Evolutionary conservation across 2,329 filamentous ascomycete genomes (phyloP), one percentile per base, ranked within the genome.

Genomic region (Colletotrichum theobromicola): DNA sequence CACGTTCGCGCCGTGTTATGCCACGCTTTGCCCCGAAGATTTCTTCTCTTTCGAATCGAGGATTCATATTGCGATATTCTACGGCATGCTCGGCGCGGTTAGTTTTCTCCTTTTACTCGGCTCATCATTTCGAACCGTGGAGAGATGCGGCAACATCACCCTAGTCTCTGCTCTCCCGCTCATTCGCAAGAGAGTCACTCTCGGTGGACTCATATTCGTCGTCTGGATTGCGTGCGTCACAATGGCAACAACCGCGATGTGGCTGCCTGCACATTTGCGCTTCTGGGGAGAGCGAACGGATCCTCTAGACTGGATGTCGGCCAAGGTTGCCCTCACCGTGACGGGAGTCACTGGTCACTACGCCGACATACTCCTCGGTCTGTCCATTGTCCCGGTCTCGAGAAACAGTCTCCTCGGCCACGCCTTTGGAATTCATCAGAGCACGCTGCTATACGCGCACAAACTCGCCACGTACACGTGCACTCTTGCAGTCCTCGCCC

Each of bases 271-370:
- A 13, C 58, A 71, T 13, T 15, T 53, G 3, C 57, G 6, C 7
- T 76, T 71, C 15, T 76, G 76, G 76, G 63, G 32, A 6, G 28
- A 61, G 16, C 57, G 70, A 28, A 64, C 70, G 7, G 63, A 72
- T 30, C 70, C 76, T 4, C 37, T 75, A 4, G 37, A 34, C 10
- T 76, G 76, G 76, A 42, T 58, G 7, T 50, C 37, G 15, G 76
- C 76, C 37, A 72, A 76, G 12, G 7, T 77, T 4, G 62, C 30
- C 7, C 72, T 77, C 12, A 53, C 69, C 0, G 50, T 77, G 9
- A 74, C 76, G 8, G 76, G 75, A 2, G 53, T 77, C 2, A 72
- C 74, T 2, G 75, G 75, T 2, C 76, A 77, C 42, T 76, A 75
- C 12, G 75, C 75, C 26, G 76, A 76, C 34, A 70, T 76, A 4